Base-by-base conservation (phyloP, 768 basidiomycete species). In the Coprinopsis cinerea region DNA sequence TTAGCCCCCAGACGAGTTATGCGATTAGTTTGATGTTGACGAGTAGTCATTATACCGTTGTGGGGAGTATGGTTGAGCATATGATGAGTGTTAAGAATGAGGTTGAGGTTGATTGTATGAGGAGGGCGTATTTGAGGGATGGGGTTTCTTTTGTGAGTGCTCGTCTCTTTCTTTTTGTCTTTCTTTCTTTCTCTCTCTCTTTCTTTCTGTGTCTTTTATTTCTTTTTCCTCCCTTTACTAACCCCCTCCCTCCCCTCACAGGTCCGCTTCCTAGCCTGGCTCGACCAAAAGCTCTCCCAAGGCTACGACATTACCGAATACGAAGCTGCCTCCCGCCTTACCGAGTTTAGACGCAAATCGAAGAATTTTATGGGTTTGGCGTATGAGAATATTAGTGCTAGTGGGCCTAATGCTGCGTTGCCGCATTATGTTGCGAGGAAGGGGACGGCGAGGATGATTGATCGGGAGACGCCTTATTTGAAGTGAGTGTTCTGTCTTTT, bases 11-110 rank as follows among this genome's bases (percentile, higher is more conserved):
- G 51, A 88, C 87, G 0, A 83, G 86, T 2, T 90, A 88, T 58
- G 88, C 89, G 10, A 87, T 92, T 49, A 85, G 86, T 11, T 74
- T 91, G 48, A 90, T 92, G 81, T 71, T 92, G 48, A 90, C 88
- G 0, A 83, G 86, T 61, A 80, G 82, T 63, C 83, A 88, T 10
- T 91, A 87, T 65, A 88, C 88, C 0, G 69, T 91, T 48, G 67
- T 73, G 1, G 82, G 82, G 0, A 83, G 88, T 5, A 75, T 75
- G 37, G 74, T 95, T 22, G 86, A 92, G 52, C 68, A 77, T 42
- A 79, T 86, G 68, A 88, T 93, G 74, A 80, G 88, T 1, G 70
- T 94, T 61, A 99, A 99, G 79, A 98, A 94, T 62, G 73, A 80
- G 35, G 77, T 76, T 24, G 94, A 97, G 67, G 73, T 96, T 47